Base-by-base conservation (phyloP, 371 early-diverging fungal genomes). In the Mortierella sp. region DNA sequence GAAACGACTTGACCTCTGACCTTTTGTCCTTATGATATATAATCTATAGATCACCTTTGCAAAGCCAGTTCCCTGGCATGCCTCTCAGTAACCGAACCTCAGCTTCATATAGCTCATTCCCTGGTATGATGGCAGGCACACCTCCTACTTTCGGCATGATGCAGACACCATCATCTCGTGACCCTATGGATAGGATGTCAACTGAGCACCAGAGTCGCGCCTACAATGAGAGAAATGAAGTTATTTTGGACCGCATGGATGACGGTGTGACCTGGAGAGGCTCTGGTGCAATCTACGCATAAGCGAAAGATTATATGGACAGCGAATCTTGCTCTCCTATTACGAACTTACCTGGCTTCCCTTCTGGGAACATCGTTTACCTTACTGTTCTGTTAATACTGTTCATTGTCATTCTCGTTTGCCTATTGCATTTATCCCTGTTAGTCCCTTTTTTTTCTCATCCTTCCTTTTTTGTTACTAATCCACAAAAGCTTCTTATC, bases 181-280 rank as follows among this genome's bases (percentile, higher is more conserved):
- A 71, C 34, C 51, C 54, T 6, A 60, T 72, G 47, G 72, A 72
- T 1, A 57, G 66, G 19, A 26, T 57, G 35, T 54, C 51, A 4
- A 29, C 43, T 9, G 72, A 72, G 9, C 72, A 72, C 47, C 66
- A 65, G 49, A 55, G 54, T 53, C 72, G 72, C 13, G 62, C 12
- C 37, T 72, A 56, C 40, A 66, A 47, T 53, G 74, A 74, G n/a
- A 62, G 74, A 32, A 74, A 74, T 54, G 74, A 74, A n/a, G 54
- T 28, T 42, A 64, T 68, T 26, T 64, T 74, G 68, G 68, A 68
- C 42, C 74, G 74, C 54, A 74, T 74, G 68, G 74, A 74, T 29
- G 74, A 74, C 12, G 49, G 66, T 13, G 73, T 63, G 23, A 57
- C 63, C 28, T 74, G 74, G 74, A 55, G 74, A 74, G 74, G 74